phyloP scores from a whole-genome alignment of 495 filamentous ascomycete species.

The Penicillium coffeae region DNA sequence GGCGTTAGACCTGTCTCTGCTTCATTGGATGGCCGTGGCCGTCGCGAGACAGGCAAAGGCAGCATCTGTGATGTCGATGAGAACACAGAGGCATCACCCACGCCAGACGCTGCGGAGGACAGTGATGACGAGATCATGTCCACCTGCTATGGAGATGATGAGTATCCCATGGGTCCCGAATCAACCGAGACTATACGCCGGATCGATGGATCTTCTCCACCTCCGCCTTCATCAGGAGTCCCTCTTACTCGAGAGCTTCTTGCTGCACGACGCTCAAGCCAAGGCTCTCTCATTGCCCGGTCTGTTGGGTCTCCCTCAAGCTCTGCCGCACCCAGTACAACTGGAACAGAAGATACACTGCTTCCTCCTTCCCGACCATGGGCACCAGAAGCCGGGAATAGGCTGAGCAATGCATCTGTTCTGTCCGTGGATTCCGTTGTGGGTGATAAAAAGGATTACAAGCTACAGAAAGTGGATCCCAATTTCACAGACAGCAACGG shows the following conservation, averaged over 20 bases:
- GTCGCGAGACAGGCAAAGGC: conserved; percentile 29
- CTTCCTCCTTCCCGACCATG: conserved; percentile 31
- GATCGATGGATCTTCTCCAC: conserved; percentile 15
- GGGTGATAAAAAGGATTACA: conserved; percentile 59
- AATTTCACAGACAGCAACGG: conserved; percentile 68
- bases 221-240: conserved; percentile 5
- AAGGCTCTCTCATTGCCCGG: conserved; percentile 24
- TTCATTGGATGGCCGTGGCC: conserved; percentile 30
- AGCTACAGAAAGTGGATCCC: conserved; percentile 65
- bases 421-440: conserved; percentile 53
- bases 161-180: conserved; percentile 37
- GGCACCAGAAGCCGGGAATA: conserved; percentile 31
- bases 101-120: conserved; percentile 33
- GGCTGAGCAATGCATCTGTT: conserved; percentile 45
- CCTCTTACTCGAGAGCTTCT: conserved; percentile 19
- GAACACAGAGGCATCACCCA: conserved; percentile 6
- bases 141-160: conserved; percentile 42
- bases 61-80: conserved; percentile 29
- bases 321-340: conserved; percentile 31
- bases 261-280: conserved; percentile 26
- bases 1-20: conserved; percentile 38
- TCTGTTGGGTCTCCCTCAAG: conserved; percentile 16
- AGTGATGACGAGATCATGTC: conserved; percentile 44
- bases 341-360: conserved; percentile 39
- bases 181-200: conserved; percentile 30